Base-by-base conservation (phyloP, 2,329 filamentous ascomycete genomes). In the Pseudocercospora musae region DNA sequence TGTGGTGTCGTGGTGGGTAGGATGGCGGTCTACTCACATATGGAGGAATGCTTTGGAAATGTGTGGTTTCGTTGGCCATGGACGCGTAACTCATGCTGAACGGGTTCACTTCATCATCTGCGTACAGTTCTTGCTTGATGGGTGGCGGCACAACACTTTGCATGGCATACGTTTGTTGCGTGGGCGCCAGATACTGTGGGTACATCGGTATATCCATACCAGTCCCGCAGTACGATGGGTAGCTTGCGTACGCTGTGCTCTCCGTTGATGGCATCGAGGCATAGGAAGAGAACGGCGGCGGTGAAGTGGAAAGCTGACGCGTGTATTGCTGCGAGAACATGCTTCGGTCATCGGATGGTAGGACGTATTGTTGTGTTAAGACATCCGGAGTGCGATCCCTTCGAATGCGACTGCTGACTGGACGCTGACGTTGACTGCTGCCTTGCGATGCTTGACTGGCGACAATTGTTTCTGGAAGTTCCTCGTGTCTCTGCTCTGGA, bases 81-180 rank as follows among this genome's bases (percentile, higher is more conserved):
- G 87, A 88, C 68, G 82, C 80, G 75, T 91, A 91, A 78, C 80
- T 84, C 78, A 90, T 85, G 76, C 87, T 89, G 72, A 87, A 86
- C 5, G 87, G 84, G 68, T 83, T 85, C 59, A 84, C 80, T 64
- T 88, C 86, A 66, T 88, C 85, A 68, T 82, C 81, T 62, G 78
- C 77, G 71, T 83, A 82, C 79, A 80, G 80, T 69, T 90, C 88
- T 66, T 86, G 83, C 83, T 91, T 92, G 76, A 89, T 83, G 61
- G 85, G 84, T 29, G 77, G 67, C 10, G 66, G 66, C 29, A 66
- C 59, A 53, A 72, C 62, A 87, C 69, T 79, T 80, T 53, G 81
- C 18, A 65, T 60, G 25, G 59, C 56, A 56, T 70, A 71, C 20
- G 66, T 58, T n/a, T 70, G 67, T 37, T 70, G 66, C 37, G 85